phyloP scores from a whole-genome alignment of 2,329 filamentous ascomycete genomes.

The Didymella segeticola region DNA sequence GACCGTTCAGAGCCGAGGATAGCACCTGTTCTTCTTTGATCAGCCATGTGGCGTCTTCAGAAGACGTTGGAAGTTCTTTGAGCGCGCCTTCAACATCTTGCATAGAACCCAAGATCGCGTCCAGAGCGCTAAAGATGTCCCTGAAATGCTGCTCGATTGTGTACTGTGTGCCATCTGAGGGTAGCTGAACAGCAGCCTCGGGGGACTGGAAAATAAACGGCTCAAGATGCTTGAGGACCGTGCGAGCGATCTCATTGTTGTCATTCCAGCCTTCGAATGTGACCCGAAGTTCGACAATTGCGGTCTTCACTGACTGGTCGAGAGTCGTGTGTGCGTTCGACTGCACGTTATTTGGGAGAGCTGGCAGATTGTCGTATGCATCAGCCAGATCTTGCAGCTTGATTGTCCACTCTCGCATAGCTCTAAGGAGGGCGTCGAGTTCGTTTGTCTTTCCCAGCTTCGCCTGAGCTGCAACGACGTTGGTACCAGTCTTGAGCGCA shows the following conservation, averaged over 20 bases:
- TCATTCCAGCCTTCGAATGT: slow-evolving; percentile 29
- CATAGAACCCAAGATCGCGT: slow-evolving; percentile 79
- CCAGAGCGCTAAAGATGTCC: slow-evolving; percentile 69
- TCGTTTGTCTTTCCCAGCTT: slow-evolving; percentile 62
- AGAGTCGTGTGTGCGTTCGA: slow-evolving; percentile 26
- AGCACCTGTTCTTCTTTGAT: slow-evolving; percentile 54
- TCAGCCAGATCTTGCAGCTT: slow-evolving; percentile 26
- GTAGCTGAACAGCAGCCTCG: background rate
- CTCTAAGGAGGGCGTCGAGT: slow-evolving; percentile 30
- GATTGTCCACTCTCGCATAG: slow-evolving; percentile 35
- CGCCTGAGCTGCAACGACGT: slow-evolving; percentile 70
- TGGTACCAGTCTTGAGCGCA: slow-evolving; percentile 68
- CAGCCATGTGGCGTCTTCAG: slow-evolving; percentile 70
- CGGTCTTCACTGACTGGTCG: slow-evolving; percentile 19
- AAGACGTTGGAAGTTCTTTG: slow-evolving; percentile 62
- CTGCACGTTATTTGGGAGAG: slow-evolving; percentile 36
- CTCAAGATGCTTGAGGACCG: slow-evolving; percentile 65
- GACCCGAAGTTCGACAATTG: slow-evolving; percentile 23
- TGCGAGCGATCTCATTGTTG: slow-evolving; percentile 33
- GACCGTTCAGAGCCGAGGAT: slow-evolving; percentile 58
- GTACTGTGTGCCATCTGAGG: slow-evolving; percentile 11
- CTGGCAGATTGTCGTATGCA: slow-evolving; percentile 27
- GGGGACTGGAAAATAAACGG: slow-evolving; percentile 63
- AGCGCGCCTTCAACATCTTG: slow-evolving; percentile 71
- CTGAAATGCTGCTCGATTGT: slow-evolving; percentile 59